A percentile compares a stretch with the other conserved stretches of the same genome.
Evolutionary conservation across 2,329 filamentous ascomycete species (phyloP).

Genomic region (Aspergillus viridinutans): DNA sequence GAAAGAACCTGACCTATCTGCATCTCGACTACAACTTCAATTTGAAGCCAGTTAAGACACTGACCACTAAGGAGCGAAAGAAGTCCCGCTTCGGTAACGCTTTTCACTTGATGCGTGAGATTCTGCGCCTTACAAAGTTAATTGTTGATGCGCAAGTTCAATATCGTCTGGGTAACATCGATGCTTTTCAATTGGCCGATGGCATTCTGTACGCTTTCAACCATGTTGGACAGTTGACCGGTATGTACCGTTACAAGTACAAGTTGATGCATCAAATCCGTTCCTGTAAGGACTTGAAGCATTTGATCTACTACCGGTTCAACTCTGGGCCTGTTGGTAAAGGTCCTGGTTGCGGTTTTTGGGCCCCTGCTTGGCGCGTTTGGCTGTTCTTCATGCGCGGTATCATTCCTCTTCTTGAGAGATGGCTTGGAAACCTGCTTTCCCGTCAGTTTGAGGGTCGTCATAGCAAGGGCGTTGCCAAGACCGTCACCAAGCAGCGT

Average conservation of each 20-base stretch:
- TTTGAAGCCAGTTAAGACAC: slow-evolving; percentile 94
- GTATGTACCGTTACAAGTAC: slow-evolving; percentile 99
- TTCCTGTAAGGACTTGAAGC: slow-evolving; percentile 97
- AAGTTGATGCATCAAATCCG: slow-evolving; percentile 99
- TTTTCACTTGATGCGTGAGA: slow-evolving; percentile 98
- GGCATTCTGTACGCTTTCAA: slow-evolving; percentile 99
- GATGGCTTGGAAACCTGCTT: slow-evolving; percentile 94
- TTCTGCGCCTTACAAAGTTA: slow-evolving; percentile 88
- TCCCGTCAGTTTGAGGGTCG: slow-evolving; percentile 97
- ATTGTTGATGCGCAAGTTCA: slow-evolving; percentile 99
- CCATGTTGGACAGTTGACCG: slow-evolving; percentile 94
- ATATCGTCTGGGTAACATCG: slow-evolving; percentile 94
- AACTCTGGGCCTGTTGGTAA: slow-evolving; percentile 96
- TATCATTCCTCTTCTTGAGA: slow-evolving; percentile 91
- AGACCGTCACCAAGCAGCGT: slow-evolving; percentile 98
- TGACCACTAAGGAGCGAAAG: slow-evolving; percentile 98
- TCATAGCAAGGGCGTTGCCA: slow-evolving; percentile 97
- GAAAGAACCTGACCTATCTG: slow-evolving; percentile 96
- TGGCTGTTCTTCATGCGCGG: slow-evolving; percentile 99
- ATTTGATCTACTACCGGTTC: slow-evolving; percentile 98
- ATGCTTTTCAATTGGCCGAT: slow-evolving; percentile 96
- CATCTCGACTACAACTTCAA: slow-evolving; percentile 99
- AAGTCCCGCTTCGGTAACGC: slow-evolving; percentile 99
- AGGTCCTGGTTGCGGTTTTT: slow-evolving; percentile 96
- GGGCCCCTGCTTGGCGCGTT: slow-evolving; percentile 96